Conservation (phyloP, 768 basidiomycete genomes). For the Crucibulum laeve region DNA sequence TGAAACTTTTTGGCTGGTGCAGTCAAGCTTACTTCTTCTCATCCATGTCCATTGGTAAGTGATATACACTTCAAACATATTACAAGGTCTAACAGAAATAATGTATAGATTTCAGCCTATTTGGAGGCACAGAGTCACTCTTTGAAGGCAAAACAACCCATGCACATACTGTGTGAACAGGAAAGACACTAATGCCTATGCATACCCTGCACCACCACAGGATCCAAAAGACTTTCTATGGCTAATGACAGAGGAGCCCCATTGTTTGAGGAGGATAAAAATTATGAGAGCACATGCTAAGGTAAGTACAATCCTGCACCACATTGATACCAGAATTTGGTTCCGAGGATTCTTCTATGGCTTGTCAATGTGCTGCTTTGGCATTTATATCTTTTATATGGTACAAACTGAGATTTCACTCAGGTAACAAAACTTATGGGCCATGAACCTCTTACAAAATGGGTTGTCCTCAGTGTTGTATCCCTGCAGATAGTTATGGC, state of each 20-base stretch:
- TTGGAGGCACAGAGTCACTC: slow-evolving; percentile 80
- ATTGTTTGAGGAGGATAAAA: slow-evolving; percentile 78
- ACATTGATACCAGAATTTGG: neutral
- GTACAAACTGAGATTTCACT: neutral
- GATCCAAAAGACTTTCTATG: slow-evolving; percentile 89
- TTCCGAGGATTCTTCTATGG: neutral
- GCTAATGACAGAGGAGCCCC: slow-evolving; percentile 98
- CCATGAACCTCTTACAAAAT: slow-evolving; percentile 88
- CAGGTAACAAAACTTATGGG: slow-evolving; percentile 98
- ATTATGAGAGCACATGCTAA: slow-evolving; percentile 96
- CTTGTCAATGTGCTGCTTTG: neutral
- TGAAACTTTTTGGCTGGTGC: too few species aligned
- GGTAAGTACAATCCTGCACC: slow-evolving; percentile 34
- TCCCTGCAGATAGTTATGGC: slow-evolving; percentile 67
- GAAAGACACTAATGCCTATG: slow-evolving; percentile 30
- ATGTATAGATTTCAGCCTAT: slow-evolving; percentile 71
- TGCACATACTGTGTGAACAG: slow-evolving; percentile 42
- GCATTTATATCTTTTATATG: neutral
- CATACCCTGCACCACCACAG: slow-evolving; percentile 52
- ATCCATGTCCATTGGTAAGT: neutral
- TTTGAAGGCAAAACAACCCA: slow-evolving; percentile 41
- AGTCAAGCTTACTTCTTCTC: neutral
- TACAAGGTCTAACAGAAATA: neutral
- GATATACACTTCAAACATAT: neutral
- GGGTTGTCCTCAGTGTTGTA: slow-evolving; percentile 80